Base-by-base conservation (phyloP, 305 asterid genomes). In the Fraxinus platypoda region DNA sequence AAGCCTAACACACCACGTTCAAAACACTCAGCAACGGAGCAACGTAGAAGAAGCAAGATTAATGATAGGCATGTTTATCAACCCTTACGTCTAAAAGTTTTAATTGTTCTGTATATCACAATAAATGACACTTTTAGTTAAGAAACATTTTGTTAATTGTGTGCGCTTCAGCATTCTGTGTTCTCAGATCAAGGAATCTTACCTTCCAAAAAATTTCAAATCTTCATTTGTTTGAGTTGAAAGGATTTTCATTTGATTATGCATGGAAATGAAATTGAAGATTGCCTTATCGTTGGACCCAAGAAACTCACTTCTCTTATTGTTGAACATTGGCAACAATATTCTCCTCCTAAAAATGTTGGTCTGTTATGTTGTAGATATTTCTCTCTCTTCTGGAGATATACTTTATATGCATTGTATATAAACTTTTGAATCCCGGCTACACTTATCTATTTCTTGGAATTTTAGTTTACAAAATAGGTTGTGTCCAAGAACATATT, bases 1-100 rank as follows among this genome's bases (percentile, higher is more conserved):
- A 97, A 89, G 86, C 97, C 98, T 37, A 94, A 83, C 84, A 97
- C 99, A 62, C 98, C 98, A 0, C 98, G 99, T 74, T 97, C 99
- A 8, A 97, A 97, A 81, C 99, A 97, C 91, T 97, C 99, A 1
- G 99, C 98, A 79, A 97, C 99, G 30, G 99, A 97, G 89, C 99
- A 97, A 79, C 98, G 99, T 23, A 90, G 99, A 88, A 91, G 99
- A 89, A 90, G 99, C 93, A 97, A 97, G 88, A 97, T 97, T 82
- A 97, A 97, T 87, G 98, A 97, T 93, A 93, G 99, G 99, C 90
- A 92, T 77, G 92, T 81, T 76, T 76, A 75, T 46, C 19, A 76
- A 77, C 70, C 25, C 74, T 64, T 74, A 4, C 41, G 25, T 64
- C 57, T 15, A 64, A 12, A 75, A 25, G 41, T 79, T 78, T 59